Evolutionary conservation across 2,329 filamentous ascomycete species (phyloP).

Genomic region (Paracamarosporium sp.): DNA sequence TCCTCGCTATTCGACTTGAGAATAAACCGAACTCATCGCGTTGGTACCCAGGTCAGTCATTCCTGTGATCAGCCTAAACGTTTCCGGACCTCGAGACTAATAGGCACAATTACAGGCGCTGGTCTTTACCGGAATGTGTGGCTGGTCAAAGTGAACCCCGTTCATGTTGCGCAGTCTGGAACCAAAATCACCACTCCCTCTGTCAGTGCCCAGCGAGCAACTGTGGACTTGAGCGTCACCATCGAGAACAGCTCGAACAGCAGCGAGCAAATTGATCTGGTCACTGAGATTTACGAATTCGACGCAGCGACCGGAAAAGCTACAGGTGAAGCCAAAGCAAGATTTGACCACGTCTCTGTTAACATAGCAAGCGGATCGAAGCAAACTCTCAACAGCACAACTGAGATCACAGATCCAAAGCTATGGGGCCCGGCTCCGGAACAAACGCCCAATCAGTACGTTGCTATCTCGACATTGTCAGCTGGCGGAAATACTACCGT

Average conservation of each 20-base stretch:
- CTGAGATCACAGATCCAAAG: conserved; percentile 46
- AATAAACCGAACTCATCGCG: conserved; percentile 57
- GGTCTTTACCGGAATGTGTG: conserved; percentile 63
- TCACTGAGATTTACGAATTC: conserved; percentile 50
- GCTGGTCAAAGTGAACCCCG: conserved; percentile 56
- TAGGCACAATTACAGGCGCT: conserved; percentile 35
- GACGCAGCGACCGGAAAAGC: conserved; percentile 39
- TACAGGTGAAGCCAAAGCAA: conserved; percentile 36
- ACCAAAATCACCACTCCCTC: conserved; percentile 56
- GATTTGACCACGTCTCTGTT: conserved; percentile 35
- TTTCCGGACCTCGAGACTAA: not conserved
- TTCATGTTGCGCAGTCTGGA: conserved; percentile 58
- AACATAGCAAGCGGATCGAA: conserved; percentile 41
- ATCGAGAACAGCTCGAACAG: conserved; percentile 54
- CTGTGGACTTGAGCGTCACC: conserved; percentile 52
- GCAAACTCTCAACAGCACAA: conserved; percentile 45
- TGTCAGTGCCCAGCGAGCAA: conserved; percentile 55
- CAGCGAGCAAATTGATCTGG: conserved; percentile 45
- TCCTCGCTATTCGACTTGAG: conserved; percentile 60
- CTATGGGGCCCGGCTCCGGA: conserved; percentile 58
- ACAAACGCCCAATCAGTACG: conserved; percentile 57
- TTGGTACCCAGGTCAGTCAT: conserved; percentile 57
- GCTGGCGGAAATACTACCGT: conserved; percentile 27
- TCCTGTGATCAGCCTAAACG: not conserved
- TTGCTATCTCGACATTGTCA: conserved; percentile 53